Conservation (phyloP, 192 early-diverging fungal genomes). For the Allomyces macrogynus region DNA sequence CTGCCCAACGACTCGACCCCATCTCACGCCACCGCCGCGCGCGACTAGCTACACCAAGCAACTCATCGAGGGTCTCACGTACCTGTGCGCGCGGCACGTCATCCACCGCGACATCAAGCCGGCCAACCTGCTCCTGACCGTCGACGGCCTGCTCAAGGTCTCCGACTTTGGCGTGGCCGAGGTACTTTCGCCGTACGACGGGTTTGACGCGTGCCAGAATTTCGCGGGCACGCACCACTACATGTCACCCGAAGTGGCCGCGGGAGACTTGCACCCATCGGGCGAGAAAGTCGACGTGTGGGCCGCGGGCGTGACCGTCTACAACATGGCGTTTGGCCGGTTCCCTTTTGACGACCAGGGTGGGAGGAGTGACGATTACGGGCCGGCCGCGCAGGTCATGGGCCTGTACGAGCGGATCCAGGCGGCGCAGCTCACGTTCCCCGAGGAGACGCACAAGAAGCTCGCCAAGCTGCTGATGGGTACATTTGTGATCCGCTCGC, state of each 20-base stretch:
- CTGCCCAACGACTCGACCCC: too few species aligned
- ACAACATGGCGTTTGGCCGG: conserved; percentile 31
- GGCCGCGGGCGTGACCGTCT: conserved; percentile 32
- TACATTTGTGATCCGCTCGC: background rate
- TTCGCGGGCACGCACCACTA: conserved; percentile 43
- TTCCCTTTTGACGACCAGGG: conserved; percentile 35
- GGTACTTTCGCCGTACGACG: conserved; percentile 21
- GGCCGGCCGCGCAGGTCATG: conserved; percentile 17
- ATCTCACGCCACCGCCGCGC: background rate
- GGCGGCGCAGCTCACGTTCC: conserved; percentile 19
- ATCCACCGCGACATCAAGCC: conserved; percentile 32
- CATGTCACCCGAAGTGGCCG: conserved; percentile 27
- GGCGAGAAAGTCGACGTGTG: conserved; percentile 34
- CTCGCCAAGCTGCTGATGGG: conserved; percentile 18
- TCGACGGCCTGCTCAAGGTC: conserved; percentile 30
- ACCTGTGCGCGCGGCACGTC: conserved; percentile 24
- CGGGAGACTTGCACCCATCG: conserved; percentile 9
- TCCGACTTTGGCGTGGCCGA: conserved; percentile 39
- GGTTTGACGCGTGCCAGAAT: conserved; percentile 11
- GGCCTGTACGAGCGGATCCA: conserved; percentile 26
- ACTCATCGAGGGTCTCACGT: conserved; percentile 27
- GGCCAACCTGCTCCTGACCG: conserved; percentile 26
- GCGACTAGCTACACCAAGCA: conserved; percentile 8
- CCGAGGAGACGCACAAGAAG: conserved; percentile 14
- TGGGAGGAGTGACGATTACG: conserved; percentile 4